Evolutionary conservation across 331 rosid species (phyloP), one percentile per base, ranked within the genome.

Genomic region (Acacia pycnantha): DNA sequence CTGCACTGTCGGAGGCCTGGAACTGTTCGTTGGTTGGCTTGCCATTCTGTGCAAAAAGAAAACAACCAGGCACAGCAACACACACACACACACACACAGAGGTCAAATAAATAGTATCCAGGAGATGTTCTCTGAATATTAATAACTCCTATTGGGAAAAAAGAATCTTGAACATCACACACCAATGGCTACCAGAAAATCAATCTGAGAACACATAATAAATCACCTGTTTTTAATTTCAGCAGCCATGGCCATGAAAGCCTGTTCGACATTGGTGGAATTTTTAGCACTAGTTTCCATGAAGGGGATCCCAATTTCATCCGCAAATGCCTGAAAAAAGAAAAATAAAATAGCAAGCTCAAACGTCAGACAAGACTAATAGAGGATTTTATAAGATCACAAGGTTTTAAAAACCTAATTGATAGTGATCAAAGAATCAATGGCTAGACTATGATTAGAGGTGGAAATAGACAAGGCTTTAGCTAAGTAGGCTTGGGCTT

Each of bases 191-290:
- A 14, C n/a, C n/a, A 14, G 43, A 64, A 29, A 64, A 31, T 27
- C 16, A 62, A 27, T 62, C 18, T 27, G 40, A 62, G 8, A 29
- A 62, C 19, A 59, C 37, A 59, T 59, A 27, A 58, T 16, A 50
- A 24, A 27, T 80, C 85, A 95, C 99, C 99, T 92, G 85, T 89
- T 92, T 83, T 96, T 96, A 26, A 96, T 96, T 87, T 90, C 99
- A 76, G 98, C 92, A 83, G 99, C 97, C 99, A 96, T 96, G 90
- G 99, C 99, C 99, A 96, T 93, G 90, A 96, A 96, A 87, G 98
- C 99, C 79, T 96, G 97, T 88, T 96, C 99, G 58, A 96, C 99
- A 53, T 96, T 93, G 72, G 93, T 91, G 80, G 99, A 91, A 81
- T 79, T 91, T 87, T 96, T 96, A 40, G 98, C 99, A 91, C 99